Percentiles rank a stretch among this genome's conserved stretches.
These are phyloP conservation scores for Solanum appendiculatum DNA, from an alignment of 257 asterid species.

Conservation along the genomic window DNA sequence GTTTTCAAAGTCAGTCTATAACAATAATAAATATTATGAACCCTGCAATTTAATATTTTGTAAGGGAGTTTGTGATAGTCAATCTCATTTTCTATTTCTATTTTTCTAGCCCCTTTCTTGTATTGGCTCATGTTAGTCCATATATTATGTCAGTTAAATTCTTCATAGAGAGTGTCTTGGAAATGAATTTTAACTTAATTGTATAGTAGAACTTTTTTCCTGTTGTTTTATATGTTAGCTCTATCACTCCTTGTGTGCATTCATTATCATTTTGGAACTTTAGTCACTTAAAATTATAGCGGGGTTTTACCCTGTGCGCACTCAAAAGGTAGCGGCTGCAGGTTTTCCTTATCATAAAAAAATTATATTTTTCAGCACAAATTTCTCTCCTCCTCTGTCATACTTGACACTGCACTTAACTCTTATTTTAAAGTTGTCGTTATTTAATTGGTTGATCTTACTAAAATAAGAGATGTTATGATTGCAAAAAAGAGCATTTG, in stretches of 20 bases:
- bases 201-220: neutral
- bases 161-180: neutral
- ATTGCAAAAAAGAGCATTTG: too few species aligned
- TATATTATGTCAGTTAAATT: neutral
- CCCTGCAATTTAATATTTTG: neutral
- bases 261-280: too few species aligned
- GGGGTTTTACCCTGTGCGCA: too few species aligned
- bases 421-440: neutral
- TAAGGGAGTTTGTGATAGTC: neutral
- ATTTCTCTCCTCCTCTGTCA: neutral
- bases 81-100: neutral
- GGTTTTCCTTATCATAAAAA: too few species aligned
- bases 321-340: too few species aligned
- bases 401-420: neutral
- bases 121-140: neutral
- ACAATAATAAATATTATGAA: constrained; percentile 1
- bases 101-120: neutral
- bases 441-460: neutral
- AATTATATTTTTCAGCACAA: neutral
- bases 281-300: too few species aligned
- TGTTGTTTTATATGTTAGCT: neutral
- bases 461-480: too few species aligned
- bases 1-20: neutral
- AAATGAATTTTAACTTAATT: neutral
- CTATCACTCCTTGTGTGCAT: neutral